phyloP scores from a whole-genome alignment of 2,329 filamentous ascomycete genomes.

The Fusarium floridanum region DNA sequence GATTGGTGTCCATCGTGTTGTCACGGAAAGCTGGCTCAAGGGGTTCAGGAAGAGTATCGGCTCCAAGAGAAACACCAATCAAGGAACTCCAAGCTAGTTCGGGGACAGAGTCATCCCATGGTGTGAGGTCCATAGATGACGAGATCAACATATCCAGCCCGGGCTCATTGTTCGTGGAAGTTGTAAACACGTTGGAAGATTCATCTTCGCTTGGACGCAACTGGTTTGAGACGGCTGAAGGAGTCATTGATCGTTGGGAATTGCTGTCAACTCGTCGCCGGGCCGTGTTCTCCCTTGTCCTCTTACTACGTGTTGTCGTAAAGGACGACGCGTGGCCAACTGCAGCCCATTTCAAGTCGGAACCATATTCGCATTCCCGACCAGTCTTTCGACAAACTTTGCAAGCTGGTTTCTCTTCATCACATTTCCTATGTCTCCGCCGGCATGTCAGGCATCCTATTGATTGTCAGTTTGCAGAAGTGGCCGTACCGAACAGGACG shows the following conservation, averaged over 20 bases:
- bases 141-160: neutral
- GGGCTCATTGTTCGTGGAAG: neutral
- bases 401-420: slow-evolving; percentile 13
- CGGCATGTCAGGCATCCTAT: slow-evolving; percentile 19
- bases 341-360: slow-evolving; percentile 11
- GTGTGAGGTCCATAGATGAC: neutral
- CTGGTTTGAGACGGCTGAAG: neutral
- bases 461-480: slow-evolving; percentile 9
- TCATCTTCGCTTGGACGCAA: neutral
- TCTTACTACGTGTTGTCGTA: neutral
- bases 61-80: neutral
- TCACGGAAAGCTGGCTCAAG: neutral
- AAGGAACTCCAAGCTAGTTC: neutral
- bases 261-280: neutral
- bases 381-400: slow-evolving; percentile 6
- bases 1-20: neutral
- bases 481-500: no score
- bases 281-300: neutral
- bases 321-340: neutral
- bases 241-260: neutral
- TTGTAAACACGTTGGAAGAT: neutral
- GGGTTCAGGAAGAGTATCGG: neutral
- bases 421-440: slow-evolving; percentile 14
- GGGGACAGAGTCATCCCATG: neutral
- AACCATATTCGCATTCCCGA: slow-evolving; percentile 10